phyloP scores from a whole-genome alignment of 192 early-diverging fungal genomes.

The Linnemannia schmuckeri region DNA sequence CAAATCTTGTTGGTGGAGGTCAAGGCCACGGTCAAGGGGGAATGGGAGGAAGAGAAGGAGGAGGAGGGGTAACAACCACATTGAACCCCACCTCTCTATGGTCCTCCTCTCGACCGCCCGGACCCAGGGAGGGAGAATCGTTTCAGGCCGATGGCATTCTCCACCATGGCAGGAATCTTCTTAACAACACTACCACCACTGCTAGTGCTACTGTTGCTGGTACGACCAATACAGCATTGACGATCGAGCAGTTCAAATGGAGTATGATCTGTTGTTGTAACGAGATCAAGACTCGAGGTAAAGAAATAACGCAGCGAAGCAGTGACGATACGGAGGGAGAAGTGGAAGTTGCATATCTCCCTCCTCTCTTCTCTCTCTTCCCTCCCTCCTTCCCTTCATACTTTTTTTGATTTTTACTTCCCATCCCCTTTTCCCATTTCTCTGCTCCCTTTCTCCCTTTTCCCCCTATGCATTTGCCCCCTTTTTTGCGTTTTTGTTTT shows the following conservation, averaged over 20 bases:
- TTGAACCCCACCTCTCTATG: background rate
- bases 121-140: background rate
- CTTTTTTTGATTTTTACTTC: background rate
- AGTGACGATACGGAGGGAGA: background rate
- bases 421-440: background rate
- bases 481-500: background rate
- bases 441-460: background rate
- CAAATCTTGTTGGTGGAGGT: background rate
- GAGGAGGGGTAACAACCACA: background rate
- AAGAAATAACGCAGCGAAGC: background rate
- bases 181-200: background rate
- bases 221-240: background rate
- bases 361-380: background rate
- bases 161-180: background rate
- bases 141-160: conserved; percentile 5
- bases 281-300: conserved; percentile 49
- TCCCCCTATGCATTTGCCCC: background rate
- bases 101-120: background rate
- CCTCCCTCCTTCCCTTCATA: background rate
- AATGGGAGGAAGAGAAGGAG: background rate
- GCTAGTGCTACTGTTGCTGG: background rate
- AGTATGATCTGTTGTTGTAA: conserved; percentile 30
- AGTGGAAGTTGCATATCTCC: background rate
- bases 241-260: conserved; percentile 54
- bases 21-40: background rate